phyloP scores from a whole-genome alignment of 805 yeast genomes.

The Candida easanensis region DNA sequence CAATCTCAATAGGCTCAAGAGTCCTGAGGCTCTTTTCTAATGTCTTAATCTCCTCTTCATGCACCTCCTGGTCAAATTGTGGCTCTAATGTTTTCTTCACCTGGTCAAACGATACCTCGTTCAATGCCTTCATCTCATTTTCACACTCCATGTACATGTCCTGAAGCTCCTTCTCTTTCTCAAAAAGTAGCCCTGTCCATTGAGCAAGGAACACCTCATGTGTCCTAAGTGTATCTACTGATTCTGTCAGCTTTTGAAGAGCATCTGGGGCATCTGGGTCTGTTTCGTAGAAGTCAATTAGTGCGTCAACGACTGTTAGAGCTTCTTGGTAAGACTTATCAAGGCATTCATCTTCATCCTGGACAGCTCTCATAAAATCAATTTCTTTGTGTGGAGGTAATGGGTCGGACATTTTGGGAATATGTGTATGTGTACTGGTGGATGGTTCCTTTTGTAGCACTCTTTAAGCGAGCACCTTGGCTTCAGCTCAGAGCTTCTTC shows the following conservation, averaged over 20 bases:
- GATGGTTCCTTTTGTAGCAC: no score
- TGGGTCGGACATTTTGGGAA: not conserved
- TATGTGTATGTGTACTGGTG: no score
- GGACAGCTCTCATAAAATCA: slow-evolving; percentile 3
- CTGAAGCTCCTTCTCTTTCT: slow-evolving; percentile 15
- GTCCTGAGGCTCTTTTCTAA: slow-evolving; percentile 4
- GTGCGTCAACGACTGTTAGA: slow-evolving; percentile 8
- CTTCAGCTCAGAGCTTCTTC: not conserved
- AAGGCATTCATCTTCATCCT: slow-evolving; percentile 12
- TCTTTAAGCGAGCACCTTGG: no score
- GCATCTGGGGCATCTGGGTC: slow-evolving; percentile 14
- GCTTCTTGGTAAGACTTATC: slow-evolving; percentile 12
- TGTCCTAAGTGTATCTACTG: slow-evolving; percentile 1
- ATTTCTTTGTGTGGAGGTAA: not conserved
- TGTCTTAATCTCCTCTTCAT: slow-evolving; percentile 11
- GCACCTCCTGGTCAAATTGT: slow-evolving; percentile 14
- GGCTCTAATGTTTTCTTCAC: slow-evolving; percentile 17
- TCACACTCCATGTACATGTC: slow-evolving; percentile 11
- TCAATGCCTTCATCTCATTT: slow-evolving; percentile 9
- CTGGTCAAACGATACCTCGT: slow-evolving; percentile 12
- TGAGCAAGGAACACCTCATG: slow-evolving; percentile 6
- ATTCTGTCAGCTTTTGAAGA: not conserved
- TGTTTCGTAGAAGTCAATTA: slow-evolving; percentile 18
- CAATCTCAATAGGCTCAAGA: slow-evolving; percentile 17
- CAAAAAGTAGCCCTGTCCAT: slow-evolving; percentile 9